These are phyloP conservation scores for Epichloe festucae DNA, from an alignment of 2,329 filamentous ascomycete genomes.

Conservation along the genomic window DNA sequence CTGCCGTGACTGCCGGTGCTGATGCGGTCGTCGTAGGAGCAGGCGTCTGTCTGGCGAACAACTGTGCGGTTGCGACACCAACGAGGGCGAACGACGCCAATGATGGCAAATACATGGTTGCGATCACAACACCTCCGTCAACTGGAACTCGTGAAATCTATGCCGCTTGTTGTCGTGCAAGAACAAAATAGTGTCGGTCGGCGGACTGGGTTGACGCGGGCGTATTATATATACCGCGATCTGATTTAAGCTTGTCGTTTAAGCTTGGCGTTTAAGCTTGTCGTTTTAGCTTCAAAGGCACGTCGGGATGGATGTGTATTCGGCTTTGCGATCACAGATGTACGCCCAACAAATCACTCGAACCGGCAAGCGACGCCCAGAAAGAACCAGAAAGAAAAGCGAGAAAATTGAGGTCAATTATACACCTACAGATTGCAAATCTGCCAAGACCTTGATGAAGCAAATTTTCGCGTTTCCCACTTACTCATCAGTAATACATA, in stretches of 20 bases:
- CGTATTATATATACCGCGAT: not conserved
- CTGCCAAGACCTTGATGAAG: not conserved
- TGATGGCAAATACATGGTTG: constrained; percentile 1
- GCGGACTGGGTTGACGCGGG: not conserved
- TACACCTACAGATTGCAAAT: not conserved
- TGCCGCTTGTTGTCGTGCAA: not conserved
- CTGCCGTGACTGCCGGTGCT: constrained; percentile 19
- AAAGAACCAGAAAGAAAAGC: not conserved
- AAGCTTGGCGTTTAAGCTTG: constrained; percentile 1
- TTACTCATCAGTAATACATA: not conserved
- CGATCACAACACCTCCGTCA: not conserved
- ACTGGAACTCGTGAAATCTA: not conserved
- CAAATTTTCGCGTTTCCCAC: not conserved
- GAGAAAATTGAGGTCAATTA: not conserved
- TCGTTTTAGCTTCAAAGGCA: constrained; percentile 1
- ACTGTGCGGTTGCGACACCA: constrained; percentile 8
- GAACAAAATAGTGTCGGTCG: not conserved
- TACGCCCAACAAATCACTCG: not conserved
- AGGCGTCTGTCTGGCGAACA: constrained; percentile 20
- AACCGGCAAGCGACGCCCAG: not conserved
- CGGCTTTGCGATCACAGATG: not conserved
- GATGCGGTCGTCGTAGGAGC: constrained; percentile 14
- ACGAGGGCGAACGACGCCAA: not conserved
- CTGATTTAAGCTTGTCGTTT: not conserved
- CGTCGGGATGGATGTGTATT: not conserved